These are phyloP conservation scores for Diaporthe destruens DNA, from an alignment of 2,329 filamentous ascomycete genomes.

Conservation along the genomic window DNA sequence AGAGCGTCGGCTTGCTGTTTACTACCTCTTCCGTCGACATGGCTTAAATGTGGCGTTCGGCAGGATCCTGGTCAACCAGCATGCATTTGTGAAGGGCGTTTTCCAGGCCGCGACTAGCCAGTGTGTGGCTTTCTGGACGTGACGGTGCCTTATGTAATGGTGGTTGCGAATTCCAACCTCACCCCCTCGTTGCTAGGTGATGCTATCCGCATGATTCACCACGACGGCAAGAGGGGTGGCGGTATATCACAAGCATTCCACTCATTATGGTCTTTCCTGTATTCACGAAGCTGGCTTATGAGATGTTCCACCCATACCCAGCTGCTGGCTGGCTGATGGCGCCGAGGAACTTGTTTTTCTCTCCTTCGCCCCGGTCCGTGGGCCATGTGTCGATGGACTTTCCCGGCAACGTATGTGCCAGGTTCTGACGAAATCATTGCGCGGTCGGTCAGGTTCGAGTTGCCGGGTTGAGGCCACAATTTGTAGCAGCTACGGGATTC, in stretches of 20 bases:
- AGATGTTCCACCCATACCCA: background rate
- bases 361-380: background rate
- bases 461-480: background rate
- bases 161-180: conserved; percentile 15
- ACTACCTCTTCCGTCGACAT: background rate
- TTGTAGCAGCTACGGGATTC: background rate
- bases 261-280: background rate
- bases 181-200: background rate
- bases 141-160: conserved; percentile 12
- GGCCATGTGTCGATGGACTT: conserved; percentile 8
- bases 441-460: background rate
- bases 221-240: background rate
- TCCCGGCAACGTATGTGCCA: background rate
- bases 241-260: conserved; percentile 6
- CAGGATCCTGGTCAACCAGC: background rate
- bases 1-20: background rate
- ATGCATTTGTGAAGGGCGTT: background rate
- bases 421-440: background rate
- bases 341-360: conserved; percentile 2
- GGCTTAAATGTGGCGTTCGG: background rate
- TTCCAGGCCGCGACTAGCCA: background rate
- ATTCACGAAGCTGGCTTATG: background rate
- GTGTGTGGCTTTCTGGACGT: background rate
- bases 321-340: background rate
- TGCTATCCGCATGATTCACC: background rate